Base-by-base conservation (phyloP, 306 rosid genomes). In the Mucuna pruriens region DNA sequence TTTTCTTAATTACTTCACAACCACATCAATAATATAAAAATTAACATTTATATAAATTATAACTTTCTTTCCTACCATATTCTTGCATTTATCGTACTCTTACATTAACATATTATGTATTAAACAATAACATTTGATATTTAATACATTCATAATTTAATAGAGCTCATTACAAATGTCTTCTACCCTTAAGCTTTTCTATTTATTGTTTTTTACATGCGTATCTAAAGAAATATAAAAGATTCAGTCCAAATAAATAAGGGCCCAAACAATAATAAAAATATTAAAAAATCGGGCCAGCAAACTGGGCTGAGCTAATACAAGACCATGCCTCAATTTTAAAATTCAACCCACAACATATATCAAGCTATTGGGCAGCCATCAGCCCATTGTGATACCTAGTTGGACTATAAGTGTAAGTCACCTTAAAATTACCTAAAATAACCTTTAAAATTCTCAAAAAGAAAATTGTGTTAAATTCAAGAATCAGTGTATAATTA, bases 1-100 rank as follows among this genome's bases (percentile, higher is more conserved):
- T 26, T 58, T 6, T 26, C 2, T 0, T 1, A 25, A 13, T 5
- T 26, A 29, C 11, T 61, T 29, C 20, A 61, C 20, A 61, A 15
- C 20, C 40, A 61, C 67, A 61, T 61, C 19, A 26, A 61, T 63
- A 33, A 63, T 33, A 63, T 63, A 29, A 63, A 62, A 63, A 63
- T 4, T 33, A n/a, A 16, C 23, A 31, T 62, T 11, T 62, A 62
- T 31, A 29, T 13, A 60, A 60, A 13, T 29, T 31, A 16, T 31
- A 9, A 62, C 22, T 15, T 29, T 15, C 7, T 60, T 62, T 62
- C 68, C 42, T 31, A 7, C 38, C 20, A 15, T 31, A 33, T 12
- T 33, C 69, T 15, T 33, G 22, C 25, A 33, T 25, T 55, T 33
- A n/a, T 63, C 20, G 4, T 63, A 15, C 40, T 63, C 69, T 63